Evolutionary conservation across 352 stramenopile genomes (phyloP), one percentile per base, ranked within the genome.

Genomic region (Albugo laibachii): DNA sequence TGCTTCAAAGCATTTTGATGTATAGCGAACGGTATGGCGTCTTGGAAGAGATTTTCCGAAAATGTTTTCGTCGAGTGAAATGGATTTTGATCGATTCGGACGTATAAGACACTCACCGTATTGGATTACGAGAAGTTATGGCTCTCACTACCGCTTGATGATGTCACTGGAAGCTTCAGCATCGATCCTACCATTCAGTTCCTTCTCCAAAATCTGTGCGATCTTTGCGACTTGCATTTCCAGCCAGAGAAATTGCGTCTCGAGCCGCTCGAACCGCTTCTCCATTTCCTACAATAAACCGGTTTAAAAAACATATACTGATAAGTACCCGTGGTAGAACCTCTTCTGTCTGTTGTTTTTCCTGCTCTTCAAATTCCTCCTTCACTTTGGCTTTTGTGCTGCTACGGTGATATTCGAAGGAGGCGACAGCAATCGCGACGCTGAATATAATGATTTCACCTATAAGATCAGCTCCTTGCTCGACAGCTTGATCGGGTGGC

Each of bases 41-140:
- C 37, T 56, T 93, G 31, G 76, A 91, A 49, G 77, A 92, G 51
- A 88, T 93, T 42, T 78, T 93, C 45, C 79, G 81, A 36, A 93
- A 93, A 60, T 89, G 75, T 66, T 93, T 91, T 63, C 75, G 76
- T 50, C 79, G 81, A 52, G 88, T 93, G 61, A 92, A 89, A 60
- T 93, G 81, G 78, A 93, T 93, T 60, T 64, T 93, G 24, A 88
- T 88, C 53, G 81, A 93, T 51, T 91, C 77, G 27, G 77, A 91
- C 24, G 24, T 31, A 31, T 31, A 31, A 31, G 24, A 31, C 3
- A 31, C 24, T n/a, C 24, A 31, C 3, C 8, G 24, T 8, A 8
- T 31, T 31, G 24, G 24, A 31, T 31, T 31, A 8, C 24, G 24
- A 31, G 24, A 31, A 31, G 3, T 3, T 31, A 31, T 31, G 24